Percentiles rank a stretch among this genome's conserved stretches.
Conservation (phyloP, 2,329 filamentous ascomycete genomes). For the Diaporthe aspalathi region DNA sequence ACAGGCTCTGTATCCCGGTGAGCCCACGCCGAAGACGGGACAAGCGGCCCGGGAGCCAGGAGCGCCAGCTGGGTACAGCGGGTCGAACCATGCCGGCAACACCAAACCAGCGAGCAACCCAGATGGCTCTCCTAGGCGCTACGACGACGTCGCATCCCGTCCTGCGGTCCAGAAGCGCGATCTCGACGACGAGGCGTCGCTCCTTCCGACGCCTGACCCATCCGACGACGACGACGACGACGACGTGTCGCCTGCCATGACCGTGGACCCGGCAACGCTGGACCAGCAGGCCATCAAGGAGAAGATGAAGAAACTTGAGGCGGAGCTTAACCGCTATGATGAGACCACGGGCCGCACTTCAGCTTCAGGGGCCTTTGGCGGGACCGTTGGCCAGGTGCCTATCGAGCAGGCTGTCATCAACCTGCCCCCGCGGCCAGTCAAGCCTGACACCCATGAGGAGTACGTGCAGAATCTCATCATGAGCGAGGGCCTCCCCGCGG, state of each 20-base stretch:
- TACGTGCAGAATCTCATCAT: slow-evolving; percentile 61
- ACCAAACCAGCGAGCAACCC: not conserved
- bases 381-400: slow-evolving; percentile 43
- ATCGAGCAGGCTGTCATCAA: slow-evolving; percentile 43
- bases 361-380: slow-evolving; percentile 39
- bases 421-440: slow-evolving; percentile 47
- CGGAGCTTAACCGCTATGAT: slow-evolving; percentile 41
- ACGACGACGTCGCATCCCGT: not conserved
- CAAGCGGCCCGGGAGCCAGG: not conserved
- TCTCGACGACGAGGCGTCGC: slow-evolving; percentile 3
- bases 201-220: slow-evolving; percentile 3
- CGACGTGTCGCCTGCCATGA: not conserved
- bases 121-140: slow-evolving; percentile 14
- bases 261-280: slow-evolving; percentile 26
- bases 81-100: not conserved
- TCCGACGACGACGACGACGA: too few species aligned
- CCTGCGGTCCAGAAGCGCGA: slow-evolving; percentile 14
- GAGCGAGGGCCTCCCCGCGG: slow-evolving; percentile 59
- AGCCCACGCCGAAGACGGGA: not conserved
- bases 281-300: slow-evolving; percentile 39
- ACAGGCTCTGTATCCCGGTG: not conserved
- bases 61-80: slow-evolving; percentile 10
- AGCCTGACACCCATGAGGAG: slow-evolving; percentile 65
- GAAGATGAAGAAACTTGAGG: slow-evolving; percentile 43
- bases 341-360: slow-evolving; percentile 38